Evolutionary conservation across 2,329 filamentous ascomycete genomes (phyloP).

Genomic region (Neonectria neomacrospora): DNA sequence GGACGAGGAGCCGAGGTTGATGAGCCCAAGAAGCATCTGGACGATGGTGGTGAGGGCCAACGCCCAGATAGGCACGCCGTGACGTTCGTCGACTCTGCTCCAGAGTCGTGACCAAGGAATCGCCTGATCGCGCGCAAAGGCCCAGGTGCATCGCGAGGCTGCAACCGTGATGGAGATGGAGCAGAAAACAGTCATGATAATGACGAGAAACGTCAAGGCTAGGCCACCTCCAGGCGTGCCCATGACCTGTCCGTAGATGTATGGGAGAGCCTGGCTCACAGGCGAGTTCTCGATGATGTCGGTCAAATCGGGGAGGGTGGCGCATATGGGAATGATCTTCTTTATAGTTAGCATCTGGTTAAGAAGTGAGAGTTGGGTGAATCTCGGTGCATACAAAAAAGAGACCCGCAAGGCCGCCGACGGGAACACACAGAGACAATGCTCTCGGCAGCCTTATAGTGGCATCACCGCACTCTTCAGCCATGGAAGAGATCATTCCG

Average conservation of each 20-base stretch:
- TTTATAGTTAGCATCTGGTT: not conserved
- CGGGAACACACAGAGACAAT: constrained; percentile 72
- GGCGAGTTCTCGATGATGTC: constrained; percentile 69
- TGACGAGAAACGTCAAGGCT: constrained; percentile 77
- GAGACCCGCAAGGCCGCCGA: constrained; percentile 71
- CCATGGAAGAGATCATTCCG: constrained; percentile 65
- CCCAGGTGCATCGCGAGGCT: constrained; percentile 78
- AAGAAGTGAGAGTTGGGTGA: constrained; percentile 66
- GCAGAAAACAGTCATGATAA: constrained; percentile 81
- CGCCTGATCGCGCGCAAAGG: constrained; percentile 79
- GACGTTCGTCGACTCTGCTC: constrained; percentile 70
- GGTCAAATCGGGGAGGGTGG: constrained; percentile 76
- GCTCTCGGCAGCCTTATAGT: constrained; percentile 71
- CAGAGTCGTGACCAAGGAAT: constrained; percentile 76
- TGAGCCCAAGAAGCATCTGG: constrained; percentile 77
- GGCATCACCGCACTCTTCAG: constrained; percentile 69
- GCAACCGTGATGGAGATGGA: constrained; percentile 80
- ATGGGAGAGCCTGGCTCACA: constrained; percentile 78
- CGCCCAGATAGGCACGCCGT: constrained; percentile 77
- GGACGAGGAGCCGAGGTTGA: constrained; percentile 80
- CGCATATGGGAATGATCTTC: constrained; percentile 51
- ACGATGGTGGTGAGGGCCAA: constrained; percentile 74
- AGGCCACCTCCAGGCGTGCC: constrained; percentile 81
- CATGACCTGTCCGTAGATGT: constrained; percentile 79
- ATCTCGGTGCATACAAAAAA: constrained; percentile 63